phyloP scores from a whole-genome alignment of 305 asterid species.

The Solanum hybrid region DNA sequence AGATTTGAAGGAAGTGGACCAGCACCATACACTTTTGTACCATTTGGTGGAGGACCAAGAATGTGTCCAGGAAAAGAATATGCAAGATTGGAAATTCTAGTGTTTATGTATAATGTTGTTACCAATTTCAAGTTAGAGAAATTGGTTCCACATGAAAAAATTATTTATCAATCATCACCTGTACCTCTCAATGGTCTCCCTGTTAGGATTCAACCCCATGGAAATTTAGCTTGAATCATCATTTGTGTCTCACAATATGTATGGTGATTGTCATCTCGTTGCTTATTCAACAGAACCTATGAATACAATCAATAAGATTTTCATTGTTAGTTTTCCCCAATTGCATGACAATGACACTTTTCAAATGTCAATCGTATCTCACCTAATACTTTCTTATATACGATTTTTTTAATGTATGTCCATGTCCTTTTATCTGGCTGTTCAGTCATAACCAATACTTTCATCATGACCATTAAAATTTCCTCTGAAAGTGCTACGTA shows the following conservation, averaged over 20 bases:
- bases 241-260: neutral
- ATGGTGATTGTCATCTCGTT: neutral
- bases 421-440: neutral
- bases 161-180: neutral
- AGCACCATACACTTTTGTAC: neutral
- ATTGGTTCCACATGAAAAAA: neutral
- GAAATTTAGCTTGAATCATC: neutral
- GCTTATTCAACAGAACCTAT: too few relatives aligned
- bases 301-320: neutral
- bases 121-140: neutral
- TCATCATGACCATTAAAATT: neutral
- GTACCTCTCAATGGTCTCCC: slow-evolving; percentile 1
- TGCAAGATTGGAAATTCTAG: neutral
- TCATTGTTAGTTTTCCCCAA: neutral
- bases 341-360: neutral
- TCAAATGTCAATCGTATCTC: neutral
- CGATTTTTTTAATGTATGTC: too few relatives aligned
- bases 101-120: neutral
- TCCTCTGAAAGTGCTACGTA: neutral
- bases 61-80: slow-evolving; percentile 4
- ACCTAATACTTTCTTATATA: neutral
- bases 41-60: neutral
- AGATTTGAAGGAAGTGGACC: slow-evolving; percentile 4
- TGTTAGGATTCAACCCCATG: neutral
- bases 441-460: neutral